Conservation (phyloP, 495 filamentous ascomycete species). For the Echria macrotheca region DNA sequence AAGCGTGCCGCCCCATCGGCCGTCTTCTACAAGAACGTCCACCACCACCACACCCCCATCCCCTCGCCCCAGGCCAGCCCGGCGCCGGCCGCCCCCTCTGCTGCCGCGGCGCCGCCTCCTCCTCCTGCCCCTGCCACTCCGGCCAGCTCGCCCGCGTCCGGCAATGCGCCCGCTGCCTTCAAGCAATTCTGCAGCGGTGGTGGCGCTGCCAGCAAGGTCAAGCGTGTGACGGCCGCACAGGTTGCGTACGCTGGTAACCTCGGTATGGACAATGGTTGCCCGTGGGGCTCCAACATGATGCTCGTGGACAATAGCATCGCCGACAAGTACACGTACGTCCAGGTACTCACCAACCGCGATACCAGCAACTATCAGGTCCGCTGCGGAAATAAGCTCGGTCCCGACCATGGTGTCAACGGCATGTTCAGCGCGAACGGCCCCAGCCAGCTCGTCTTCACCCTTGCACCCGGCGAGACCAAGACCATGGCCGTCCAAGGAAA, state of each 20-base stretch:
- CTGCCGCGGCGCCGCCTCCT: slow-evolving; percentile 1
- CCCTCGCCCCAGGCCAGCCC: slow-evolving; percentile 7
- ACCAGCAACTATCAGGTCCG: slow-evolving; percentile 21
- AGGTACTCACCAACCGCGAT: slow-evolving; percentile 32
- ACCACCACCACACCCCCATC: slow-evolving; percentile 14
- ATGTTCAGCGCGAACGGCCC: slow-evolving; percentile 24
- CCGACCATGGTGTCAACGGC: slow-evolving; percentile 25
- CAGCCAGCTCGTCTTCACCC: slow-evolving; percentile 25
- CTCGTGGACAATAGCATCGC: slow-evolving; percentile 30
- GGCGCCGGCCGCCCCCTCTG: neutral
- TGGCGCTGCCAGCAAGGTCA: slow-evolving; percentile 14
- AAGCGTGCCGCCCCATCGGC: slow-evolving; percentile 16
- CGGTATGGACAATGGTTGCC: slow-evolving; percentile 24
- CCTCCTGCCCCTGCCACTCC: slow-evolving; percentile 1
- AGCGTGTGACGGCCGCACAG: slow-evolving; percentile 33
- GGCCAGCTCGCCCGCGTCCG: neutral
- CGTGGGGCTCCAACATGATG: slow-evolving; percentile 36
- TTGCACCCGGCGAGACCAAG: slow-evolving; percentile 31
- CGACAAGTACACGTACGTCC: slow-evolving; percentile 30
- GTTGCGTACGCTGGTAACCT: slow-evolving; percentile 32
- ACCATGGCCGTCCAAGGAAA: slow-evolving; percentile 26
- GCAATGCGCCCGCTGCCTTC: slow-evolving; percentile 4
- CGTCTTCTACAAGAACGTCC: slow-evolving; percentile 23
- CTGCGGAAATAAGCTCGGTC: slow-evolving; percentile 38
- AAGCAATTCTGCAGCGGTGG: slow-evolving; percentile 24